These are phyloP conservation scores for Corynespora cassiicola DNA, from an alignment of 2,329 filamentous ascomycete species.

Conservation along the genomic window DNA sequence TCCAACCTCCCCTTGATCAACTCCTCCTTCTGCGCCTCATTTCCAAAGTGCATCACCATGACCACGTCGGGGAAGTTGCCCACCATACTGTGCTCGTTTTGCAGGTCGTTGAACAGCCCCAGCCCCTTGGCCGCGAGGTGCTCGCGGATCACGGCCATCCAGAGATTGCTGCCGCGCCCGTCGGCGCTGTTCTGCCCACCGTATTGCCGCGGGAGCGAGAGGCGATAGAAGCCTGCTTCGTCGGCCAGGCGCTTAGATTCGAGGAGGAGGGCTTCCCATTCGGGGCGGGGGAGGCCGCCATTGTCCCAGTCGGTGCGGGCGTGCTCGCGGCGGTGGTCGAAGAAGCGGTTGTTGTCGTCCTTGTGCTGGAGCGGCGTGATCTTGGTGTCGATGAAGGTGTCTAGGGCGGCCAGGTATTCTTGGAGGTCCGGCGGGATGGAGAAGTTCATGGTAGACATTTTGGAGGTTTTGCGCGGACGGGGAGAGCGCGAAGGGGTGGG, in stretches of 20 bases:
- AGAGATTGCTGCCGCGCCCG: conserved; percentile 60
- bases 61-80: conserved; percentile 69
- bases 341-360: conserved; percentile 68
- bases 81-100: conserved; percentile 68
- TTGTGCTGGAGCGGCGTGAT: conserved; percentile 62
- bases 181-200: conserved; percentile 57
- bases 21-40: conserved; percentile 58
- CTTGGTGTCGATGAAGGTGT: conserved; percentile 62
- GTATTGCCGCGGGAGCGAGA: conserved; percentile 63
- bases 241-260: conserved; percentile 61
- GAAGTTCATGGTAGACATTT: conserved; percentile 57
- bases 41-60: conserved; percentile 69
- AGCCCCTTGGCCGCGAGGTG: conserved; percentile 66
- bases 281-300: conserved; percentile 61
- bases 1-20: conserved; percentile 61
- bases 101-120: conserved; percentile 68
- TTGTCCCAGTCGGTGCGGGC: conserved; percentile 67
- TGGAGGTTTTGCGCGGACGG: conserved; percentile 3
- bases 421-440: conserved; percentile 60
- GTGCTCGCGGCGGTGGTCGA: conserved; percentile 69
- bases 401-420: conserved; percentile 57
- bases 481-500: background rate
- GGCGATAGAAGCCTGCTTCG: conserved; percentile 66
- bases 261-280: conserved; percentile 64
- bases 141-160: conserved; percentile 68